phyloP scores from a whole-genome alignment of 2,329 filamentous ascomycete species.

The Fusarium keratoplasticum region DNA sequence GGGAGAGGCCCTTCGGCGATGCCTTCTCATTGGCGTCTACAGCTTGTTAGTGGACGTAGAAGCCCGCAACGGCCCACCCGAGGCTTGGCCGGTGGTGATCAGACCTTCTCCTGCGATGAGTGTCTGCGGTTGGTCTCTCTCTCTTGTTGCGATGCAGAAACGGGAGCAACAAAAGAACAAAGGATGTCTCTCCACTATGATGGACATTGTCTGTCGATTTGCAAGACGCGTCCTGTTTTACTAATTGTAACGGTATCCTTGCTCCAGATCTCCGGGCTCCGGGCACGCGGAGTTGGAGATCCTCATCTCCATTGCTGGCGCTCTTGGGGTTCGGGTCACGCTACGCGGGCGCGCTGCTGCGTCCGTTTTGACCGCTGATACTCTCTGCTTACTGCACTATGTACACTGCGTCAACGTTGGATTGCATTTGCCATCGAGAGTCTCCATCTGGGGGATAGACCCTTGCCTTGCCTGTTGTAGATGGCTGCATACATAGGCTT shows the following conservation, averaged over 20 bases:
- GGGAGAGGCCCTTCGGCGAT: slow-evolving; percentile 12
- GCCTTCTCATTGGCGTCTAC: slow-evolving; percentile 8
- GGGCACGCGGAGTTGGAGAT: slow-evolving; percentile 12
- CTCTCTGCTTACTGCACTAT: neutral
- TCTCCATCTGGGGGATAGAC: neutral
- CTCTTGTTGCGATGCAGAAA: neutral
- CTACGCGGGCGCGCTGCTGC: slow-evolving; percentile 13
- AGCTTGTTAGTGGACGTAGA: slow-evolving; percentile 12
- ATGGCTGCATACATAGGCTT: neutral
- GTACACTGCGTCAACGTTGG: neutral
- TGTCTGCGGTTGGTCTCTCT: neutral
- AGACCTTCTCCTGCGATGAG: slow-evolving; percentile 14
- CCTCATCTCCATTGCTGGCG: slow-evolving; percentile 4
- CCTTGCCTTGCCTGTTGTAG: slow-evolving; percentile 30
- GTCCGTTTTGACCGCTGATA: slow-evolving; percentile 1
- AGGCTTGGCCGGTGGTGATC: slow-evolving; percentile 15
- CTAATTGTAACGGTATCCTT: slow-evolving; percentile 8
- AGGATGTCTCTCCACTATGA: neutral
- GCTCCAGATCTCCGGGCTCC: slow-evolving; percentile 9
- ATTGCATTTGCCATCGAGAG: neutral
- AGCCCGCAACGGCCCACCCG: slow-evolving; percentile 7
- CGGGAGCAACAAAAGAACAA: neutral
- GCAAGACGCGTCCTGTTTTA: neutral
- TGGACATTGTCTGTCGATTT: neutral
- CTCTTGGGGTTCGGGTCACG: neutral